These are phyloP conservation scores for Pterulicium gracile DNA, from an alignment of 1,284 basidiomycete genomes.

Conservation along the genomic window DNA sequence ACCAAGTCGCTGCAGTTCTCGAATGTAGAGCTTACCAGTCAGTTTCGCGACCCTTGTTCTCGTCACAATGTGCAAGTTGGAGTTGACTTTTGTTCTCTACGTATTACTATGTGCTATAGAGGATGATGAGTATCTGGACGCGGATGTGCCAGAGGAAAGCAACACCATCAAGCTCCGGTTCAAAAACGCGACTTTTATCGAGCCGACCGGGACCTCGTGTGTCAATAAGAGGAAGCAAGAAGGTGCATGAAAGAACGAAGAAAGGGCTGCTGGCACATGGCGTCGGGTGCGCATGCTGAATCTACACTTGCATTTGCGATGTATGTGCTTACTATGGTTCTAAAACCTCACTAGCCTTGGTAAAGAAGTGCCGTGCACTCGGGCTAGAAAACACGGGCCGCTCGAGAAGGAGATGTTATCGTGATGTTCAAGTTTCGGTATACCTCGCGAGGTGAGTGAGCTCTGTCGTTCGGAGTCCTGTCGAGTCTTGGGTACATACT, in stretches of 20 bases:
- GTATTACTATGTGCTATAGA: background rate
- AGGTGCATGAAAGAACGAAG: slow-evolving; percentile 1
- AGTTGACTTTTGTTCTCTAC: background rate
- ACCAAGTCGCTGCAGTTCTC: background rate
- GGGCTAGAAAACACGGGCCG: too few species aligned
- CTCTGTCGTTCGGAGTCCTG: too few species aligned
- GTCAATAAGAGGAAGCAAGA: background rate
- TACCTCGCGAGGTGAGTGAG: background rate
- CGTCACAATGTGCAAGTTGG: too few species aligned
- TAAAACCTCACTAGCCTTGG: background rate
- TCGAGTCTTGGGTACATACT: too few species aligned
- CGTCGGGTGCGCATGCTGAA: background rate
- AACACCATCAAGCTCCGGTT: background rate
- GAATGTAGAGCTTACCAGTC: background rate
- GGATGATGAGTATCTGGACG: background rate
- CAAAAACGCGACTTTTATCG: background rate
- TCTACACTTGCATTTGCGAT: background rate
- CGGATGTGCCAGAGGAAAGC: background rate
- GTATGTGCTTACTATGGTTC: background rate
- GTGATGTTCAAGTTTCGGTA: background rate
- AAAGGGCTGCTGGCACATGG: background rate
- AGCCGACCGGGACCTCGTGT: background rate
- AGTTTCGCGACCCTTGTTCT: too few species aligned
- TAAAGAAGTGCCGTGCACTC: background rate
- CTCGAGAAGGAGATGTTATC: too few species aligned